A percentile compares a stretch with the other conserved stretches of the same genome.
These are phyloP conservation scores for Ogataea ramenticola DNA, from an alignment of 805 yeast genomes.

Conservation along the genomic window DNA sequence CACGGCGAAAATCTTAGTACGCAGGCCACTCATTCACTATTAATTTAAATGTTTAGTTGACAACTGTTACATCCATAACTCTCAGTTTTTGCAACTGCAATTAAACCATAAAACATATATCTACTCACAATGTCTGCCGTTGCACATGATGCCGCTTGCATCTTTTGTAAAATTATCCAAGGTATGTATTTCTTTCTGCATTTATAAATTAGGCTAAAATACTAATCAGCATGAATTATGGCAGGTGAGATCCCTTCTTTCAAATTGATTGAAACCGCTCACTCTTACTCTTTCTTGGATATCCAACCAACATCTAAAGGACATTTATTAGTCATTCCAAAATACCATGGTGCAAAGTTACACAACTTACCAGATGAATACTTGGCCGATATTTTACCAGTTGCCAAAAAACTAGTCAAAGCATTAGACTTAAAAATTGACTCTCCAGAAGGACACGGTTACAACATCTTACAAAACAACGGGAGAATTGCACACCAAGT, in stretches of 20 bases:
- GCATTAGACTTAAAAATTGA: constrained; percentile 60
- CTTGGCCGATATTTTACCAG: constrained; percentile 78
- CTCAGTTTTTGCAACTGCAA: too few species aligned
- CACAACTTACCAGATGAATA: constrained; percentile 92
- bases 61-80: too few species aligned
- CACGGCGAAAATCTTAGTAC: too few species aligned
- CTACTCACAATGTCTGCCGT: constrained; percentile 24
- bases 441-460: constrained; percentile 63
- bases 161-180: constrained; percentile 90
- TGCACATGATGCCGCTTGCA: constrained; percentile 54
- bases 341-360: constrained; percentile 86
- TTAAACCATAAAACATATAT: too few species aligned
- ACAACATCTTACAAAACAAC: constrained; percentile 87
- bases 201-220: too few species aligned
- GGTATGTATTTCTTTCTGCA: constrained; percentile 33
- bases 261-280: constrained; percentile 81
- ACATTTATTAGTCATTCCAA: constrained; percentile 86
- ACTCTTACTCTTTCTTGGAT: constrained; percentile 79
- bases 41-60: too few species aligned
- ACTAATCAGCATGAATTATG: too few species aligned
- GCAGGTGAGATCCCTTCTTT: constrained; percentile 94
- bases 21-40: too few species aligned
- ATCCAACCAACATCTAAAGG: constrained; percentile 90
- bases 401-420: constrained; percentile 77
- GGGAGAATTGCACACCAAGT: constrained; percentile 94